These are phyloP conservation scores for Silybum marianum DNA, from an alignment of 129 eudicot species.

Conservation along the genomic window DNA sequence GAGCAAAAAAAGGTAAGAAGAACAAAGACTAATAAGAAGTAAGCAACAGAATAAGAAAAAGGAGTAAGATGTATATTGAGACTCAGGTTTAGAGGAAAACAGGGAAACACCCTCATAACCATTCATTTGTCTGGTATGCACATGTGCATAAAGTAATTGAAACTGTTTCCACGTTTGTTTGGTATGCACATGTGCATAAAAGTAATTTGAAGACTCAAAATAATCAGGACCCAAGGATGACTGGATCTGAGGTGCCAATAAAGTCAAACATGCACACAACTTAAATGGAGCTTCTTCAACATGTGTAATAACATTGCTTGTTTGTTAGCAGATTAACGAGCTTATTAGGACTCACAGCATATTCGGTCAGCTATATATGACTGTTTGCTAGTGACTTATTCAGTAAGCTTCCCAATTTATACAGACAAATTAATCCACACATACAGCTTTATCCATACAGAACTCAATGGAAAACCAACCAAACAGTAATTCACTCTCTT, in stretches of 20 bases:
- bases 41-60: not conserved
- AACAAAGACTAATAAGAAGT: not conserved
- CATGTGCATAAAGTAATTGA: not conserved
- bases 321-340: too few species aligned
- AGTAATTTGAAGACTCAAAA: too few species aligned
- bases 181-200: not conserved
- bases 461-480: too few species aligned
- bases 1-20: not conserved
- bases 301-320: not conserved
- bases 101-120: not conserved
- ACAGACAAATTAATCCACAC: too few species aligned
- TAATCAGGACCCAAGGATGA: constrained; percentile 6
- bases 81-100: not conserved
- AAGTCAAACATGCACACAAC: constrained; percentile 20
- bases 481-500: not conserved
- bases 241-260: constrained; percentile 4
- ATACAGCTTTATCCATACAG: too few species aligned
- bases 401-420: too few species aligned
- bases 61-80: not conserved
- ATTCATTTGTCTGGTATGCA: not conserved
- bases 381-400: too few species aligned
- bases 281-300: not conserved
- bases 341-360: too few species aligned
- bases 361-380: too few species aligned
- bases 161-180: too few species aligned